These are phyloP conservation scores for Durotheca rogersii DNA, from an alignment of 495 filamentous ascomycete species.

Conservation along the genomic window DNA sequence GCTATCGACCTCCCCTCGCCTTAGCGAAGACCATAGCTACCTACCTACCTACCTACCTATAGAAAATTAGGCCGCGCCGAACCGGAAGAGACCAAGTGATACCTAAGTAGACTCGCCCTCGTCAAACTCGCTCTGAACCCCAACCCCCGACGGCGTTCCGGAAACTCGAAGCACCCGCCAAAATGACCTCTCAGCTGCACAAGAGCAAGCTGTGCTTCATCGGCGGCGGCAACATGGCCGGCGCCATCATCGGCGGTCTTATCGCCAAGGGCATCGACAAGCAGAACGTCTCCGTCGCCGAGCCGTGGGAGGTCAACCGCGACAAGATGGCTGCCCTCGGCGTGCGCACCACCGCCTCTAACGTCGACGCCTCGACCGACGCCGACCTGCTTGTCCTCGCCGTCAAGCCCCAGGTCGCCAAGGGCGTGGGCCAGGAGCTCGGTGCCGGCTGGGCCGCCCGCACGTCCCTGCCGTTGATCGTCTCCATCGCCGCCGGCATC, in stretches of 20 bases:
- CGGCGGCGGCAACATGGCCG: constrained; percentile 43
- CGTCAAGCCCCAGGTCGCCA: constrained; percentile 42
- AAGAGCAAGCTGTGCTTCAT: constrained; percentile 39
- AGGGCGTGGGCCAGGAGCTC: constrained; percentile 38
- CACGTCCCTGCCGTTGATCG: constrained; percentile 41
- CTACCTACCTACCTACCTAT: too few relatives aligned
- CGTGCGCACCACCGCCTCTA: constrained; percentile 38
- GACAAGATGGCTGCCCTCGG: constrained; percentile 36
- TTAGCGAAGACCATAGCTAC: too few relatives aligned
- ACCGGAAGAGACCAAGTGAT: too few relatives aligned
- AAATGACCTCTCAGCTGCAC: constrained; percentile 32
- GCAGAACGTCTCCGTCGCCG: constrained; percentile 47
- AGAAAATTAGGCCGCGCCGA: too few relatives aligned
- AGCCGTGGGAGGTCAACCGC: constrained; percentile 40
- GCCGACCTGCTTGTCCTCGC: constrained; percentile 40
- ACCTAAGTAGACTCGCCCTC: too few relatives aligned
- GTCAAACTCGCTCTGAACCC: too few relatives aligned
- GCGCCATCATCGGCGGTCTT: constrained; percentile 43
- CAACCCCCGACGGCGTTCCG: too few relatives aligned
- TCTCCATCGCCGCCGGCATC: constrained; percentile 42
- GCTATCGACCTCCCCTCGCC: too few relatives aligned
- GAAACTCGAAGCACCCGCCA: not conserved
- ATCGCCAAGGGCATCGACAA: constrained; percentile 35
- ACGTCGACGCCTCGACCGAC: constrained; percentile 32
- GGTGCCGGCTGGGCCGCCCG: constrained; percentile 32